Evolutionary conservation across 2,329 filamentous ascomycete genomes (phyloP).

Genomic region (Aschersonia sp.): DNA sequence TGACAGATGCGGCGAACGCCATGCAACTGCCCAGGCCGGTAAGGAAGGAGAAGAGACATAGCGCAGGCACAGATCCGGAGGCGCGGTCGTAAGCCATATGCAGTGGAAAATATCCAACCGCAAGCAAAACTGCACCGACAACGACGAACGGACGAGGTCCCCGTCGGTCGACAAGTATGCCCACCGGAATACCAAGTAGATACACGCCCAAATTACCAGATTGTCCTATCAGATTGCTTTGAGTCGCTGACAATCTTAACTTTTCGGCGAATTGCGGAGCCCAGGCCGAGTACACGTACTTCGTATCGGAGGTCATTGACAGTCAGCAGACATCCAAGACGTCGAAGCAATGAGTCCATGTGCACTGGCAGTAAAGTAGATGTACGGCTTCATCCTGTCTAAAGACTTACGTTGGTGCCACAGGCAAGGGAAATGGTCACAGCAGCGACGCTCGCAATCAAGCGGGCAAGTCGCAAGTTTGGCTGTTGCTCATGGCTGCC

Average conservation of each 20-base stretch:
- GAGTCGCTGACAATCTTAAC: constrained; percentile 76
- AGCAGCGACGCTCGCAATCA: constrained; percentile 73
- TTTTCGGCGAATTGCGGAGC: constrained; percentile 86
- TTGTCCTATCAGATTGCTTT: constrained; percentile 84
- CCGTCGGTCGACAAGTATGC: constrained; percentile 70
- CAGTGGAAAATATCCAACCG: constrained; percentile 73
- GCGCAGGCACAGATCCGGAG: constrained; percentile 36
- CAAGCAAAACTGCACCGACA: constrained; percentile 58
- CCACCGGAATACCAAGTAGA: constrained; percentile 73
- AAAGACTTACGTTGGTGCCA: constrained; percentile 65
- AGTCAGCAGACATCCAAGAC: neutral
- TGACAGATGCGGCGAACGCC: constrained; percentile 81
- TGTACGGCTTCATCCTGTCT: no score
- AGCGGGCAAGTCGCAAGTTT: constrained; percentile 46
- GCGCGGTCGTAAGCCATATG: constrained; percentile 64
- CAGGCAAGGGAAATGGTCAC: constrained; percentile 78
- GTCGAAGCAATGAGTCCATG: neutral
- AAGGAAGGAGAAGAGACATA: constrained; percentile 76
- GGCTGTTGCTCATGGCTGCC: constrained; percentile 10
- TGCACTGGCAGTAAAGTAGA: neutral
- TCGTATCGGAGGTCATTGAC: constrained; percentile 1
- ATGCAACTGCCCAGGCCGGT: constrained; percentile 82
- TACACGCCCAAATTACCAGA: constrained; percentile 91
- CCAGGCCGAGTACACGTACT: constrained; percentile 99
- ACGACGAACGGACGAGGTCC: constrained; percentile 70